Evolutionary conservation across 1,139 yeast species (phyloP).

Genomic region (Suhomyces bolitotheri): DNA sequence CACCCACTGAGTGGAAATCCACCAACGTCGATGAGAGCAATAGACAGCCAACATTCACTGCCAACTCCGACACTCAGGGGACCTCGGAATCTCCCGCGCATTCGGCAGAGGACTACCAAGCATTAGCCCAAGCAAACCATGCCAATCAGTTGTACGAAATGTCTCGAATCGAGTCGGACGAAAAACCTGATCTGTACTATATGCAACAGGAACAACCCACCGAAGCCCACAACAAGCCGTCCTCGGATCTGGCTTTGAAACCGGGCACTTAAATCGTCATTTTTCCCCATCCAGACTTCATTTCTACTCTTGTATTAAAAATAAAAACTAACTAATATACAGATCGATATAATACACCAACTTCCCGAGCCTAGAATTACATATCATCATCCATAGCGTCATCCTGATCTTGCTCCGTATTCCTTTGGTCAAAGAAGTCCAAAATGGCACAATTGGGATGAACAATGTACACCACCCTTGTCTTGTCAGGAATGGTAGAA

Average conservation of each 20-base stretch:
- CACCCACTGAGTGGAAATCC: constrained; percentile 11
- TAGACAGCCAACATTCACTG: constrained; percentile 2
- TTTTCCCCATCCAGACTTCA: too few relatives aligned
- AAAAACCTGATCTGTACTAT: constrained; percentile 11
- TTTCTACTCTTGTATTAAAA: constrained; percentile 10
- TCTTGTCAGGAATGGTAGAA: constrained; percentile 14
- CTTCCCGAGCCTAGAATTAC: background rate
- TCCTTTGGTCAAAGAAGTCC: constrained; percentile 49
- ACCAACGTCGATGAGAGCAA: constrained; percentile 2
- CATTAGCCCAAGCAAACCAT: constrained; percentile 9
- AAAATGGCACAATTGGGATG: constrained; percentile 89
- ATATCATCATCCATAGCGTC: constrained; percentile 5
- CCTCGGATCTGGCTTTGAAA: too few relatives aligned
- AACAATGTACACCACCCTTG: constrained; percentile 57
- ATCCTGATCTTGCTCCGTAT: constrained; percentile 8
- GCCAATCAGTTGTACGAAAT: constrained; percentile 13
- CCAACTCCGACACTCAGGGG: background rate
- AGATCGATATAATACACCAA: constrained; percentile 4
- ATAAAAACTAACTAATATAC: constrained; percentile 4
- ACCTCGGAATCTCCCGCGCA: constrained; percentile 6
- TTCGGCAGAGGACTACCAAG: constrained; percentile 8
- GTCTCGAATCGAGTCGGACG: constrained; percentile 9
- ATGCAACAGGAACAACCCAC: constrained; percentile 6
- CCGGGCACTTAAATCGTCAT: too few relatives aligned
- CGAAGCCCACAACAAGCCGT: too few relatives aligned